A percentile compares a stretch with the other conserved stretches of the same genome.
Evolutionary conservation across 371 early-diverging fungal species (phyloP).

Genomic region (Rhizopus arrhizus): DNA sequence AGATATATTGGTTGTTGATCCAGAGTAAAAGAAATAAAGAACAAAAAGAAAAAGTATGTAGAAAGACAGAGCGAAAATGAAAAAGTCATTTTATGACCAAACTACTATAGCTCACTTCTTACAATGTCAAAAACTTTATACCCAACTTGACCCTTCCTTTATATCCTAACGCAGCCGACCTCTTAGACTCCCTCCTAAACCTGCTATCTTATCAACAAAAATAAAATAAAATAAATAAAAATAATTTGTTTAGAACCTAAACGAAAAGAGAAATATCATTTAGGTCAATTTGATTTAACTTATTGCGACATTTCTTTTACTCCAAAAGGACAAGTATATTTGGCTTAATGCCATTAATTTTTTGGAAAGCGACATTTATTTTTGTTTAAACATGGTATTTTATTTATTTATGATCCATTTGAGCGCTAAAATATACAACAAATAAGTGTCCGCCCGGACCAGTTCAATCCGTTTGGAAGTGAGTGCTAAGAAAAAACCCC

Average conservation of each 20-base stretch:
- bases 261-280: conserved; percentile 7
- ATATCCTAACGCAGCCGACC: conserved; percentile 21
- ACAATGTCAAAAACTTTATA: conserved; percentile 17
- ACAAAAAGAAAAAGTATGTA: conserved; percentile 6
- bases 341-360: conserved; percentile 1
- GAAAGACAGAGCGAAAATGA: conserved; percentile 8
- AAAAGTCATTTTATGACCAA: conserved; percentile 18
- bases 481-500: too few relatives aligned
- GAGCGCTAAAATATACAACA: too few relatives aligned
- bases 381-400: too few relatives aligned
- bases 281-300: conserved; percentile 7
- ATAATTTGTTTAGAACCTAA: too few relatives aligned
- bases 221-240: too few relatives aligned
- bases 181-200: conserved; percentile 20
- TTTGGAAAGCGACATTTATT: conserved; percentile 1
- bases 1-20: conserved; percentile 13
- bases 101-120: conserved; percentile 16
- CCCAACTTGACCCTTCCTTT: conserved; percentile 23
- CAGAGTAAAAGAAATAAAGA: conserved; percentile 15
- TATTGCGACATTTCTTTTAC: background rate
- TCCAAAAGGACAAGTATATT: too few relatives aligned
- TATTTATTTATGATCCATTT: too few relatives aligned
- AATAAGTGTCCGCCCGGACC: too few relatives aligned
- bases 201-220: conserved; percentile 12
- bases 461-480: too few relatives aligned